Evolutionary conservation across 2,329 filamentous ascomycete genomes (phyloP).

Genomic region (Diplocarpon rosae): DNA sequence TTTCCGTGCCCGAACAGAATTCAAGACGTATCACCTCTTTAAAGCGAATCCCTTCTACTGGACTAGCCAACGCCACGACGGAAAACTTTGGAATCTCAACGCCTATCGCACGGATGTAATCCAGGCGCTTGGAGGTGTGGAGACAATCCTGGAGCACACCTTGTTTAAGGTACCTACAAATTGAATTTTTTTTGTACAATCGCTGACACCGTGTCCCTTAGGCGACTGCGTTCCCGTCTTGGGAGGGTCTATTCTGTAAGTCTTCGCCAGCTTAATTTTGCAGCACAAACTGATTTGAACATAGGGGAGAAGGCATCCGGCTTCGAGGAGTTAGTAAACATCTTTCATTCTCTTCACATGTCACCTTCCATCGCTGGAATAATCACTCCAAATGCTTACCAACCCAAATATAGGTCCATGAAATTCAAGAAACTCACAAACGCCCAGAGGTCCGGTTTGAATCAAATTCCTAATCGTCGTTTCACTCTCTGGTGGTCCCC

Average conservation of each 20-base stretch:
- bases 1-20: slow-evolving; percentile 88
- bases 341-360: neutral
- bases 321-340: slow-evolving; percentile 25
- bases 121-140: slow-evolving; percentile 79
- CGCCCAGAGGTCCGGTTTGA: slow-evolving; percentile 89
- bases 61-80: slow-evolving; percentile 95
- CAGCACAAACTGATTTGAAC: too few species aligned
- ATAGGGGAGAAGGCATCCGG: slow-evolving; percentile 43
- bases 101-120: slow-evolving; percentile 95
- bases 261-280: neutral
- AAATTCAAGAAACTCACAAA: slow-evolving; percentile 99
- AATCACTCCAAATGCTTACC: too few species aligned
- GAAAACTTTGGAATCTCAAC: slow-evolving; percentile 95
- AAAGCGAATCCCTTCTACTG: slow-evolving; percentile 99
- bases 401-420: slow-evolving; percentile 40
- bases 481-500: slow-evolving; percentile 98
- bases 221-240: slow-evolving; percentile 89
- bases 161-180: slow-evolving; percentile 55
- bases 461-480: slow-evolving; percentile 96
- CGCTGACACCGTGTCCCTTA: too few species aligned
- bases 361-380: too few species aligned
- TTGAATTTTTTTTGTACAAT: too few species aligned
- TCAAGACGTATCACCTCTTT: slow-evolving; percentile 98
- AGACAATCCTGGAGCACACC: slow-evolving; percentile 94
- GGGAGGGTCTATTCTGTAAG: slow-evolving; percentile 87